These are phyloP conservation scores for Hypomontagnella monticulosa DNA, from an alignment of 495 filamentous ascomycete genomes.

Conservation along the genomic window DNA sequence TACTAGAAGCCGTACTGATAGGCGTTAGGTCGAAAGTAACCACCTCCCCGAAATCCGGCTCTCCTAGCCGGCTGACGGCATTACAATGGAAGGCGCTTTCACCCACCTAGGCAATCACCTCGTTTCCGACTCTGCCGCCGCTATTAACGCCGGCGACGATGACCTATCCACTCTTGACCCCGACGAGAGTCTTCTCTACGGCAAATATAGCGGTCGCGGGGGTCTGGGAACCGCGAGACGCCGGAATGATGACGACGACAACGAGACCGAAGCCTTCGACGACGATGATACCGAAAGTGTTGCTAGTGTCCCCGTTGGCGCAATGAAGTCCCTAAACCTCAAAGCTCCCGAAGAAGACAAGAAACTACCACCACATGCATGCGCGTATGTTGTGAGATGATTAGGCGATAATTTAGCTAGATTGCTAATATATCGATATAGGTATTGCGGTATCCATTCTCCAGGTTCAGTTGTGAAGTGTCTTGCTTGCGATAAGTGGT, in stretches of 20 bases:
- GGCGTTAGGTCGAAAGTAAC: constrained; percentile 20
- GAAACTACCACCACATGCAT: constrained; percentile 93
- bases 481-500: constrained; percentile 96
- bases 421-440: constrained; percentile 47
- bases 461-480: constrained; percentile 96
- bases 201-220: constrained; percentile 69
- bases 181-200: constrained; percentile 77
- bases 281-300: constrained; percentile 94
- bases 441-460: constrained; percentile 98
- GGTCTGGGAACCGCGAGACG: constrained; percentile 55
- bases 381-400: constrained; percentile 74
- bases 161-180: constrained; percentile 74
- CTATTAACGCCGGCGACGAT: constrained; percentile 77
- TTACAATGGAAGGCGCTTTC: constrained; percentile 82
- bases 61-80: constrained; percentile 35
- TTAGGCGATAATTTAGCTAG: constrained; percentile 11
- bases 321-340: constrained; percentile 71
- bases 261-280: constrained; percentile 85
- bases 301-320: constrained; percentile 83
- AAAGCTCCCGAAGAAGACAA: constrained; percentile 81
- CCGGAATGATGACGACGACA: constrained; percentile 84
- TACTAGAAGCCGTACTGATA: constrained; percentile 4
- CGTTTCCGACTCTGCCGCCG: constrained; percentile 74
- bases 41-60: constrained; percentile 17
- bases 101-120: constrained; percentile 86